Evolutionary conservation across 495 filamentous ascomycete genomes (phyloP).

Genomic region (Aspergillus sclerotiicarbonarius): DNA sequence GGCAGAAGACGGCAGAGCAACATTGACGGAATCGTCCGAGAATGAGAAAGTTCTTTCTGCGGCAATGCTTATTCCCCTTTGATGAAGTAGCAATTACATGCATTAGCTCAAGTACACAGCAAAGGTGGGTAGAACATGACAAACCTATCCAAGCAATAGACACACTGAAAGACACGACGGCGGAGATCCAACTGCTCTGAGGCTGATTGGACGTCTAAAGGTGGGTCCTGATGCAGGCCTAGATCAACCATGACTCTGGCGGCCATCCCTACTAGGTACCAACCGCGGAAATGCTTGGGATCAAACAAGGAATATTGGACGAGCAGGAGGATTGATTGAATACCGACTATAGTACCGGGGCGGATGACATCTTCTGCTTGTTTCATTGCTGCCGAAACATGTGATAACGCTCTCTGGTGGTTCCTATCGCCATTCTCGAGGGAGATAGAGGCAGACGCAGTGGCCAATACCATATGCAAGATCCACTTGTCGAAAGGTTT

Average conservation of each 20-base stretch:
- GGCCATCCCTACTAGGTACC: slow-evolving; percentile 86
- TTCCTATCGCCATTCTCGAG: slow-evolving; percentile 60
- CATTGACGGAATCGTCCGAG: slow-evolving; percentile 80
- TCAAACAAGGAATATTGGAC: slow-evolving; percentile 86
- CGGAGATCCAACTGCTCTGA: slow-evolving; percentile 68
- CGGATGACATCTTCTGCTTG: slow-evolving; percentile 77
- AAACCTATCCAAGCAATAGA: slow-evolving; percentile 83
- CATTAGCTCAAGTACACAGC: not conserved
- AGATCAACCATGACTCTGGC: slow-evolving; percentile 81
- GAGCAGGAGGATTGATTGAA: slow-evolving; percentile 81
- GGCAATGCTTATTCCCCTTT: slow-evolving; percentile 75
- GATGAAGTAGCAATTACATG: not conserved
- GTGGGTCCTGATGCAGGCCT: slow-evolving; percentile 84
- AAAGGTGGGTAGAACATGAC: slow-evolving; percentile 13
- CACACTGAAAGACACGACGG: slow-evolving; percentile 78
- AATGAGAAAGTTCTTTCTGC: slow-evolving; percentile 83
- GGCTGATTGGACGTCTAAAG: slow-evolving; percentile 58
- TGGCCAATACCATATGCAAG: slow-evolving; percentile 84
- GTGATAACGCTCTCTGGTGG: slow-evolving; percentile 62
- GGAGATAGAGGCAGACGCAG: slow-evolving; percentile 70
- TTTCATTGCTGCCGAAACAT: slow-evolving; percentile 67
- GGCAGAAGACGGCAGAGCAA: slow-evolving; percentile 51
- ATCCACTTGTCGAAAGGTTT: slow-evolving; percentile 78
- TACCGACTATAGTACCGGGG: slow-evolving; percentile 75
- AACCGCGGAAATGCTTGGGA: slow-evolving; percentile 83